A percentile compares a stretch with the other conserved stretches of the same genome.
Conservation (phyloP, 2,329 filamentous ascomycete genomes). For the Botrytis elliptica region DNA sequence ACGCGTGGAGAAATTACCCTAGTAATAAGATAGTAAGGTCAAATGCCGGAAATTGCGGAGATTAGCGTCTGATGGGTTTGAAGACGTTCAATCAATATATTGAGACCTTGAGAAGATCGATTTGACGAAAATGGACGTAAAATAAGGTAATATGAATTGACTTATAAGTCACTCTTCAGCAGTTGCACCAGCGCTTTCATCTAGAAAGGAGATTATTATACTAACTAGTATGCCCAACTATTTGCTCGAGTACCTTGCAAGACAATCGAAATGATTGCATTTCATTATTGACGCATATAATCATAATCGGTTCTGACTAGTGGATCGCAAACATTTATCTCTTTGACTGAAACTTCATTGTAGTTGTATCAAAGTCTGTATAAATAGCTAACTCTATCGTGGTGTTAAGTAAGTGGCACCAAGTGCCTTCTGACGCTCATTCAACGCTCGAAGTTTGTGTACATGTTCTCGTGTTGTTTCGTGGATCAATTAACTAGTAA, state of each 20-base stretch:
- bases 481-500: constrained; percentile 4
- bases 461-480: constrained; percentile 14
- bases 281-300: neutral
- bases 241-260: neutral
- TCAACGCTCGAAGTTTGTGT: neutral
- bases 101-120: neutral
- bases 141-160: neutral
- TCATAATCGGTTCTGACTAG: neutral
- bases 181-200: neutral
- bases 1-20: neutral
- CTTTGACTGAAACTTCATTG: neutral
- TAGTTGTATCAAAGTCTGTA: neutral
- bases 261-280: neutral
- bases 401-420: neutral
- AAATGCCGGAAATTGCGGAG: neutral
- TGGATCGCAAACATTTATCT: neutral
- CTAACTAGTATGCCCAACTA: neutral
- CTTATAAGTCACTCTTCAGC: neutral
- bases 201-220: neutral
- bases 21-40: neutral
- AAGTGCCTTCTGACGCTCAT: neutral
- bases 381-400: constrained; percentile 8
- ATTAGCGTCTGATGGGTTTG: neutral
- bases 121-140: neutral
- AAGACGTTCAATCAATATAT: neutral